phyloP scores from a whole-genome alignment of 1,139 yeast genomes.

The Candida dubliniensis region DNA sequence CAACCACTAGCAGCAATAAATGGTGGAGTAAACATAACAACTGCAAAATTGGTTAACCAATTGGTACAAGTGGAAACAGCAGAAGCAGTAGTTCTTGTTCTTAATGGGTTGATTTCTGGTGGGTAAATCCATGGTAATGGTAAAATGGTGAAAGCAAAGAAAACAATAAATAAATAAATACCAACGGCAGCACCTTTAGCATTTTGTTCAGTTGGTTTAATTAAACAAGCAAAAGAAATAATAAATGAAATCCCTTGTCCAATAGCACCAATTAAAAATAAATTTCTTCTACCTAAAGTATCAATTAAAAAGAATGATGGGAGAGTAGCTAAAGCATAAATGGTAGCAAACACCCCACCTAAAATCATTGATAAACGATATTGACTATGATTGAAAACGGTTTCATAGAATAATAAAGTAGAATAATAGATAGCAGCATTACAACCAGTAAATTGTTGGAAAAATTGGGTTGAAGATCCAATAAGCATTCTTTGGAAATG shows the following conservation, averaged over 20 bases:
- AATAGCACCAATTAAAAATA: slow-evolving; percentile 49
- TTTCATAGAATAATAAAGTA: slow-evolving; percentile 61
- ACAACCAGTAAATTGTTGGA: slow-evolving; percentile 65
- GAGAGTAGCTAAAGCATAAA: slow-evolving; percentile 61
- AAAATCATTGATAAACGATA: slow-evolving; percentile 55
- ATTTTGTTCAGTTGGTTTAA: slow-evolving; percentile 28
- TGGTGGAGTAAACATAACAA: slow-evolving; percentile 50
- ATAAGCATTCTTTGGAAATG: slow-evolving; percentile 55
- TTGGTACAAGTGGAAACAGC: slow-evolving; percentile 52
- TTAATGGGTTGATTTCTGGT: slow-evolving; percentile 63
- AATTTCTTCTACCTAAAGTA: slow-evolving; percentile 64
- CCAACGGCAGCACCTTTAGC: slow-evolving; percentile 55
- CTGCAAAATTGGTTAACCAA: slow-evolving; percentile 49
- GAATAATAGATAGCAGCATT: slow-evolving; percentile 70
- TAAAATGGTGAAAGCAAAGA: slow-evolving; percentile 57
- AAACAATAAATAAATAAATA: slow-evolving; percentile 51
- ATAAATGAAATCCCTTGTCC: slow-evolving; percentile 47
- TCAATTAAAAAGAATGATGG: slow-evolving; percentile 68
- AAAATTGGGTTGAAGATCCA: slow-evolving; percentile 60
- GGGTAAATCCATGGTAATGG: slow-evolving; percentile 64
- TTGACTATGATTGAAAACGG: slow-evolving; percentile 39
- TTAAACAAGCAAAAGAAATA: slow-evolving; percentile 45
- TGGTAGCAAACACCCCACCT: slow-evolving; percentile 65
- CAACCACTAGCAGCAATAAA: slow-evolving; percentile 39
- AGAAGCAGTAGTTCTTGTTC: slow-evolving; percentile 57